A percentile compares a stretch with the other conserved stretches of the same genome.
These are phyloP conservation scores for Dryas drummondii DNA, from an alignment of 306 rosid species.

Conservation along the genomic window DNA sequence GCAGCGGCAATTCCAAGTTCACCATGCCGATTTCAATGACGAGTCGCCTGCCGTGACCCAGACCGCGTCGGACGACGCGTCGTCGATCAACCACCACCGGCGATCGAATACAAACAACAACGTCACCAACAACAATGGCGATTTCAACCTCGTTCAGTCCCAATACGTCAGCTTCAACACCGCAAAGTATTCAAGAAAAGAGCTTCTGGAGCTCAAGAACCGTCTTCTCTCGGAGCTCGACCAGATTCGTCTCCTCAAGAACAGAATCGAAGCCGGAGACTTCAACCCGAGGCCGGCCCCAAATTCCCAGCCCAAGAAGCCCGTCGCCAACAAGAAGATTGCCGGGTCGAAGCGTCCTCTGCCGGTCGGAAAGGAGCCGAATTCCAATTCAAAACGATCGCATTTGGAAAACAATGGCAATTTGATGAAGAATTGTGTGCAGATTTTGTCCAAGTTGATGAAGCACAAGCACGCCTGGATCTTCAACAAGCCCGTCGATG, in stretches of 20 bases:
- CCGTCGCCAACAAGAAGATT: conserved; percentile 43
- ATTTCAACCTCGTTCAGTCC: conserved; percentile 27
- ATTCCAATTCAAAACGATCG: conserved; percentile 45
- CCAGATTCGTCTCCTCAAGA: conserved; percentile 60
- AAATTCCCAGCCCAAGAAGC: conserved; percentile 47
- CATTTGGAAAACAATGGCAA: conserved; percentile 42
- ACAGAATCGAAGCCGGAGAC: conserved; percentile 57
- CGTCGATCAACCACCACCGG: conserved; percentile 68
- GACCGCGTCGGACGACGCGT: conserved; percentile 78
- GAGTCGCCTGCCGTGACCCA: conserved; percentile 51
- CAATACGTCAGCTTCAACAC: conserved; percentile 63
- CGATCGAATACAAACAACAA: conserved; percentile 25
- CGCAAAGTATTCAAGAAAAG: conserved; percentile 50
- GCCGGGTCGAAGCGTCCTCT: conserved; percentile 67
- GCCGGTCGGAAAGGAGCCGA: conserved; percentile 35
- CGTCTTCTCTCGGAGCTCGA: conserved; percentile 64
- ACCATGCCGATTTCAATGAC: conserved; percentile 20
- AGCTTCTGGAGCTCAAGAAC: conserved; percentile 61
- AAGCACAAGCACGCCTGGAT: conserved; percentile 75
- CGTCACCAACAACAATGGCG: conserved; percentile 13
- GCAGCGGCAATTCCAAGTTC: conserved; percentile 40
- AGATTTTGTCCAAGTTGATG: conserved; percentile 72
- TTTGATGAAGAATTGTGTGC: conserved; percentile 61
- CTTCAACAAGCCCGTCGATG: conserved; percentile 76
- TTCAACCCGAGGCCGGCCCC: conserved; percentile 26